Percentiles rank a stretch among this genome's conserved stretches.
Conservation (phyloP, 768 basidiomycete species). For the Kwoniella heveanensis region DNA sequence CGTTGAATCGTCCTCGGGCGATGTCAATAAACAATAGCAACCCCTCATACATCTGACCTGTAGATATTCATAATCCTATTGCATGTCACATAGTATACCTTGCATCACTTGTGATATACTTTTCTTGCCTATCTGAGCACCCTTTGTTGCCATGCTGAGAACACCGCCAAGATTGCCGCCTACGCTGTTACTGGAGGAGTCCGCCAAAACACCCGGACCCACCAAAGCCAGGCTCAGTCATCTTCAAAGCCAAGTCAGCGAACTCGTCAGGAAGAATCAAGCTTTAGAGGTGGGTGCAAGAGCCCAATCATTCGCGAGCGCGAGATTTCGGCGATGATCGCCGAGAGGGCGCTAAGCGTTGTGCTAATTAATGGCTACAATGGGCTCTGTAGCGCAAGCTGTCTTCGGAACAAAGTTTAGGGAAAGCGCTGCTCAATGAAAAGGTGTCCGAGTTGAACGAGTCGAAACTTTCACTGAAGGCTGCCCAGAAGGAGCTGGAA, state of each 20-base stretch:
- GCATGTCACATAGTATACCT: neutral
- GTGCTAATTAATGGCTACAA: neutral
- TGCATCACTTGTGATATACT: neutral
- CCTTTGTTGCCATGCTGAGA: neutral
- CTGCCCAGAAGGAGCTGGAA: constrained; percentile 28
- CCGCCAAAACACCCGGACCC: constrained; percentile 38
- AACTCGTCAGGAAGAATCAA: constrained; percentile 40
- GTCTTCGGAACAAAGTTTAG: constrained; percentile 10
- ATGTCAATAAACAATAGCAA: constrained; percentile 23
- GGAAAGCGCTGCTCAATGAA: constrained; percentile 1
- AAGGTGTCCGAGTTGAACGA: constrained; percentile 10
- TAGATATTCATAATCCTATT: neutral
- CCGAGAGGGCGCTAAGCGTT: too few species aligned
- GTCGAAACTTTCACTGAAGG: neutral
- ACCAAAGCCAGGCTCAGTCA: constrained; percentile 36
- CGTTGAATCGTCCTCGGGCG: constrained; percentile 10
- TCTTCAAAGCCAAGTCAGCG: constrained; percentile 38
- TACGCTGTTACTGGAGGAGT: constrained; percentile 17
- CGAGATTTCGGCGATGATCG: too few species aligned
- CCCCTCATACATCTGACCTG: too few species aligned
- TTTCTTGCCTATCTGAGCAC: neutral
- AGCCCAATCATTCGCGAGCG: too few species aligned
- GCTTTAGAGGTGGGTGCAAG: constrained; percentile 25
- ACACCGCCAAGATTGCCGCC: constrained; percentile 21
- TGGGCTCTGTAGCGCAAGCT: constrained; percentile 7